Evolutionary conservation across 768 basidiomycete species (phyloP).

Genomic region (Plicaturopsis crispa): DNA sequence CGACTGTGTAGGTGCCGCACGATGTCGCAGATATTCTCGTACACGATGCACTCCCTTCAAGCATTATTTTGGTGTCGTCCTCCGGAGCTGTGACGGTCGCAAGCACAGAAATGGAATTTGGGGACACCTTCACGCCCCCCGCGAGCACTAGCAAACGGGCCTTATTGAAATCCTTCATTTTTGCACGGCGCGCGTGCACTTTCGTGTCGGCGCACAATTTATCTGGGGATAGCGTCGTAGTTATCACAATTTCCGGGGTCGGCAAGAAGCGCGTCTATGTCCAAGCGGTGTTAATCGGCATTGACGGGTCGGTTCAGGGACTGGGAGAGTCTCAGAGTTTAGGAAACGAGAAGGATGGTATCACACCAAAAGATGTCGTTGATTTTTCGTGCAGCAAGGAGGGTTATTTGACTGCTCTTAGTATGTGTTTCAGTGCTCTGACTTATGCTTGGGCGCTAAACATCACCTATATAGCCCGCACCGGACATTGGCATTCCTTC

Average conservation of each 20-base stretch:
- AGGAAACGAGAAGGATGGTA: neutral
- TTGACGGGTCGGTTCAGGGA: constrained; percentile 8
- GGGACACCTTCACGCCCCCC: neutral
- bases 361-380: constrained; percentile 13
- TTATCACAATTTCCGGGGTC: neutral
- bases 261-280: neutral
- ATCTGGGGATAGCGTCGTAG: neutral
- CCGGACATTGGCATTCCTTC: constrained; percentile 35
- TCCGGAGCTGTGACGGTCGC: neutral
- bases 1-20: neutral
- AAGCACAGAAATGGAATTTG: neutral
- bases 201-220: neutral
- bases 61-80: neutral
- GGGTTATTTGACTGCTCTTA: constrained; percentile 20
- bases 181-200: neutral
- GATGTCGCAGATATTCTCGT: constrained; percentile 1
- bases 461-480: constrained; percentile 24
- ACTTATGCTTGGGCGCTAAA: neutral
- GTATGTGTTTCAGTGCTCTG: constrained; percentile 12
- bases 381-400: constrained; percentile 21
- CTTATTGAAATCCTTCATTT: neutral
- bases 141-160: neutral
- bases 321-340: constrained; percentile 5
- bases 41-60: neutral
- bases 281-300: constrained; percentile 8